Conservation (phyloP, 2,329 filamentous ascomycete genomes). For the Gliomastix tumulicola region DNA sequence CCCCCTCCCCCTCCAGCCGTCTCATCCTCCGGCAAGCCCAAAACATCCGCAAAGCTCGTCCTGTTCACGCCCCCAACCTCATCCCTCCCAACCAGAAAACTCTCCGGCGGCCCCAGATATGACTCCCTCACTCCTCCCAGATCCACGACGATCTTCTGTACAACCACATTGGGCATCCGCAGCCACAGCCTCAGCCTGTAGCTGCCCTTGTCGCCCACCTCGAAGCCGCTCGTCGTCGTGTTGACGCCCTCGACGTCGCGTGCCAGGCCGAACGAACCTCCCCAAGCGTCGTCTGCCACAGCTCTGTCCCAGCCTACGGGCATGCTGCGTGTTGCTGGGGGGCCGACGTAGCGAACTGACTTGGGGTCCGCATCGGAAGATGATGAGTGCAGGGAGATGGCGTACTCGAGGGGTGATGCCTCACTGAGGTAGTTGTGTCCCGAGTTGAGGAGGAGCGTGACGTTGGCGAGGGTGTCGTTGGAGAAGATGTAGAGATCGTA, state of each 20-base stretch:
- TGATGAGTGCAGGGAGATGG: constrained; percentile 35
- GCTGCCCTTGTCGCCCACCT: constrained; percentile 29
- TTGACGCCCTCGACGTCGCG: too few relatives aligned
- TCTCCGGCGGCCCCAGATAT: constrained; percentile 52
- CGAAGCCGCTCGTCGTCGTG: constrained; percentile 34
- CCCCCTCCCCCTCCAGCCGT: too few relatives aligned
- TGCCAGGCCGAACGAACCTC: too few relatives aligned
- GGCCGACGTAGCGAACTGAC: constrained; percentile 31
- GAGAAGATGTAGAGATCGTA: constrained; percentile 58
- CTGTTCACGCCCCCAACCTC: too few relatives aligned
- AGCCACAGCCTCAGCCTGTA: constrained; percentile 45
- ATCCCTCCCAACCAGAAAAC: too few relatives aligned
- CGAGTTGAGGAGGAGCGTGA: constrained; percentile 43
- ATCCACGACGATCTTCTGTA: constrained; percentile 51
- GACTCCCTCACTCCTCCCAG: constrained; percentile 46
- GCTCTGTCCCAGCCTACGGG: constrained; percentile 33
- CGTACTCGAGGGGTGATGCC: constrained; percentile 41
- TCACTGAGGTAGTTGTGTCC: constrained; percentile 46
- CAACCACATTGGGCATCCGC: constrained; percentile 41
- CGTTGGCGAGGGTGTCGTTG: constrained; percentile 31
- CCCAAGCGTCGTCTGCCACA: constrained; percentile 39
- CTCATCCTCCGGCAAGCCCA: too few relatives aligned
- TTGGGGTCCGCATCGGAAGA: constrained; percentile 19
- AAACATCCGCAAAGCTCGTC: too few relatives aligned
- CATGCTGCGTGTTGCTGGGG: constrained; percentile 28